Conservation (phyloP, 768 basidiomycete genomes). For the Mycena leptocephala region DNA sequence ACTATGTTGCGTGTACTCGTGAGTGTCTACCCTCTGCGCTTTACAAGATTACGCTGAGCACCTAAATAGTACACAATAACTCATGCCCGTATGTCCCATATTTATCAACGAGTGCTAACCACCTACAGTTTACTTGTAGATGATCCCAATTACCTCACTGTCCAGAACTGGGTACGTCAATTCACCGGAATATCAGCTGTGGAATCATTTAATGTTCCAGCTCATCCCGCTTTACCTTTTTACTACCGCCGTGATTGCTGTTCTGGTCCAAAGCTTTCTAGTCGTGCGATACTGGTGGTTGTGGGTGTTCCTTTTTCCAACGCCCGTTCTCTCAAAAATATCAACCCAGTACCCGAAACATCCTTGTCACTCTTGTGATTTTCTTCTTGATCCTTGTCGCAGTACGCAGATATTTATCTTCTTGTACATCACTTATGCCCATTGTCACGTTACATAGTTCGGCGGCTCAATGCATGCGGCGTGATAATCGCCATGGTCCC, state of each 20-base stretch:
- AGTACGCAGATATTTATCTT: slow-evolving; percentile 11
- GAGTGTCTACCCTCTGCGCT: slow-evolving; percentile 1
- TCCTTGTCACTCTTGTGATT: slow-evolving; percentile 4
- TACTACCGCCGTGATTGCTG: slow-evolving; percentile 15
- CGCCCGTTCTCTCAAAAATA: background rate
- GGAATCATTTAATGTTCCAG: slow-evolving; percentile 8
- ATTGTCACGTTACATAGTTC: slow-evolving; percentile 9
- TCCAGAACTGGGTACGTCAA: slow-evolving; percentile 16
- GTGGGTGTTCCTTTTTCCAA: background rate
- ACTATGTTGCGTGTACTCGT: slow-evolving; percentile 26
- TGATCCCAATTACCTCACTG: background rate
- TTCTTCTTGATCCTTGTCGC: slow-evolving; percentile 14
- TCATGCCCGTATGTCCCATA: slow-evolving; percentile 14
- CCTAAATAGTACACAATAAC: slow-evolving; percentile 17
- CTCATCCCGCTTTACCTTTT: slow-evolving; percentile 11
- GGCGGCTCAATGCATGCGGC: slow-evolving; percentile 13
- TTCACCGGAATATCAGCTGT: background rate
- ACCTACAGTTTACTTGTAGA: background rate
- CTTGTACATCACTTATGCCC: slow-evolving; percentile 2
- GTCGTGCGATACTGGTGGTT: slow-evolving; percentile 23
- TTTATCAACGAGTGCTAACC: slow-evolving; percentile 5
- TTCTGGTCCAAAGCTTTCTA: slow-evolving; percentile 23
- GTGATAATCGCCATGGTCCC: slow-evolving; percentile 17
- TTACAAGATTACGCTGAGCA: background rate
- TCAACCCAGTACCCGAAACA: slow-evolving; percentile 16